phyloP scores from a whole-genome alignment of 164 flowering plant genomes.

The Litsea cubeba region DNA sequence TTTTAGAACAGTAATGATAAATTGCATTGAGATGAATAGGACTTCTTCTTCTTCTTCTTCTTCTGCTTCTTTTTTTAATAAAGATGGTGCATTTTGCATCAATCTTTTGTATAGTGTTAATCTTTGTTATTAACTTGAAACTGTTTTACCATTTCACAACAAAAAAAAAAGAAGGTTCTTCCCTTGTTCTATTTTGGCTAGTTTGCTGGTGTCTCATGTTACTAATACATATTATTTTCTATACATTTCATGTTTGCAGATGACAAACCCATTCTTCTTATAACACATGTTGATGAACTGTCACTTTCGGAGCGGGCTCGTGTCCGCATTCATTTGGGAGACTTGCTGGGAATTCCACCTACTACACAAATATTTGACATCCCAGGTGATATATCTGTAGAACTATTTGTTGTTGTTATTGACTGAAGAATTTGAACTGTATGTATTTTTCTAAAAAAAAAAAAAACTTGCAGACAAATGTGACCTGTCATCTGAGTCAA shows the following conservation, averaged over 20 bases:
- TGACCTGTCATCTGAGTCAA: slow-evolving; percentile 39
- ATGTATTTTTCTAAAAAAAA: background rate
- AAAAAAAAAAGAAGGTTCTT: background rate
- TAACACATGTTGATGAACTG: slow-evolving; percentile 84
- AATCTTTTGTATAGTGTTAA: no score
- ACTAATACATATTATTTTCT: background rate
- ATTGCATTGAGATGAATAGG: no score
- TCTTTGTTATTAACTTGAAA: no score
- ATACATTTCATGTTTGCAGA: slow-evolving; percentile 34
- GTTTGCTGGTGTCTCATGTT: background rate
- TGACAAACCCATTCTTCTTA: slow-evolving; percentile 75
- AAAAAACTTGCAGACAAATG: slow-evolving; percentile 38
- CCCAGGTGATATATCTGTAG: slow-evolving; percentile 48
- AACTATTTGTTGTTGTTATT: background rate
- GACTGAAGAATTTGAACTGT: background rate
- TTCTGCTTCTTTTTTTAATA: no score
- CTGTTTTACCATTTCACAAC: no score
- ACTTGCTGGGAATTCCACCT: slow-evolving; percentile 68
- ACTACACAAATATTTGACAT: slow-evolving; percentile 74
- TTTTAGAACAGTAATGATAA: no score
- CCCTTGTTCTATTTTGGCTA: background rate
- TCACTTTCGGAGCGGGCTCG: slow-evolving; percentile 49
- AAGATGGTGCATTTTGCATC: no score
- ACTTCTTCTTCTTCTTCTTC: no score
- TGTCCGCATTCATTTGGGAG: slow-evolving; percentile 59